Evolutionary conservation across 2,329 filamentous ascomycete genomes (phyloP).

Genomic region (Colletotrichum zoysiae): DNA sequence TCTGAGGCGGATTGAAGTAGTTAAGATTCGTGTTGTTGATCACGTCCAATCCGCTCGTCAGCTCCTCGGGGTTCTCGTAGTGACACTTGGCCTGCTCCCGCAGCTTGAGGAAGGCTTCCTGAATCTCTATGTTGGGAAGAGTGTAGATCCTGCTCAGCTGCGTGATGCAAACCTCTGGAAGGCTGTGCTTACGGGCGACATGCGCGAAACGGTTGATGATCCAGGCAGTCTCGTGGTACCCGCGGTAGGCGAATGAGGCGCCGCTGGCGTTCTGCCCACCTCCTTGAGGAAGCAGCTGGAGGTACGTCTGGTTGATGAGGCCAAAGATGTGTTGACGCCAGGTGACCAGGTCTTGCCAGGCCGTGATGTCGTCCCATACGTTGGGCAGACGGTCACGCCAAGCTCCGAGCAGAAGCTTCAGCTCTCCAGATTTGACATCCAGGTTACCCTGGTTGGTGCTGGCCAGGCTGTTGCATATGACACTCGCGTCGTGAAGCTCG

Average conservation of each 20-base stretch:
- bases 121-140: constrained; percentile 98
- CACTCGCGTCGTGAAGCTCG: constrained; percentile 95
- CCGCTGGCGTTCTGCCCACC: constrained; percentile 82
- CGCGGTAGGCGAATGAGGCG: constrained; percentile 95
- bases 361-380: constrained; percentile 99
- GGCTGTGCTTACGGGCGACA: constrained; percentile 94
- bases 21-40: constrained; percentile 99
- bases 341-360: constrained; percentile 99
- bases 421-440: constrained; percentile 93
- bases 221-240: constrained; percentile 99
- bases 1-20: constrained; percentile 96
- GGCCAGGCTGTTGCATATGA: constrained; percentile 92
- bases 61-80: constrained; percentile 93
- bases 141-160: constrained; percentile 99
- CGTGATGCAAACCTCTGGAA: constrained; percentile 96
- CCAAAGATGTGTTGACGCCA: constrained; percentile 99
- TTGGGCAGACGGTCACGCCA: constrained; percentile 98
- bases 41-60: constrained; percentile 93
- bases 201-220: constrained; percentile 99
- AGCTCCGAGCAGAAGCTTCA: constrained; percentile 92
- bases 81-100: constrained; percentile 99
- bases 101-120: constrained; percentile 97
- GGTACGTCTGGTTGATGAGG: constrained; percentile 94
- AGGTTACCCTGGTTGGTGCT: constrained; percentile 87
- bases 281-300: constrained; percentile 84